These are phyloP conservation scores for Acer saccharum DNA, from an alignment of 345 rosid genomes.

Conservation along the genomic window DNA sequence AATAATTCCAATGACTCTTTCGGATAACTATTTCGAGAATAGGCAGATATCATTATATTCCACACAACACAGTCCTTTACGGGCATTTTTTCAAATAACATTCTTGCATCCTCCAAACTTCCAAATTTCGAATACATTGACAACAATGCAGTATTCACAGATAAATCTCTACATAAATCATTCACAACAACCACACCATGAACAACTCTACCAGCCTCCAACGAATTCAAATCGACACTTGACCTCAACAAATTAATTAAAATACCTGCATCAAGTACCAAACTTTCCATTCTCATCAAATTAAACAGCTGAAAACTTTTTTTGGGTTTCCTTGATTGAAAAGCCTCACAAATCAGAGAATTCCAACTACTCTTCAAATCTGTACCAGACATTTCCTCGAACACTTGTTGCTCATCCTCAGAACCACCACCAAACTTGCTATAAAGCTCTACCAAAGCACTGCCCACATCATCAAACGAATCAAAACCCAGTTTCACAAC, in stretches of 20 bases:
- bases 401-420: not conserved
- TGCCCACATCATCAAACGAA: conserved; percentile 30
- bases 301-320: conserved; percentile 25
- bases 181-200: conserved; percentile 34
- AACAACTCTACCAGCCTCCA: conserved; percentile 31
- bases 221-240: conserved; percentile 33
- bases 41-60: conserved; percentile 53
- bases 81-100: conserved; percentile 42
- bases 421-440: conserved; percentile 6
- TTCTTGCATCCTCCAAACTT: conserved; percentile 30
- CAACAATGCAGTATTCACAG: conserved; percentile 43
- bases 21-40: conserved; percentile 35
- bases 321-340: conserved; percentile 17
- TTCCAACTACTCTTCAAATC: conserved; percentile 23
- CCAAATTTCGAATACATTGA: conserved; percentile 45
- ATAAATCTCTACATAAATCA: conserved; percentile 27
- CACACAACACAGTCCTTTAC: conserved; percentile 48
- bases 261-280: conserved; percentile 14
- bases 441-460: conserved; percentile 30
- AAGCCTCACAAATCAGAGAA: conserved; percentile 25
- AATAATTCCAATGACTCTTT: conserved; percentile 33
- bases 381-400: conserved; percentile 11
- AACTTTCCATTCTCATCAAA: conserved; percentile 31
- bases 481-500: conserved; percentile 47
- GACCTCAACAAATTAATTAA: conserved; percentile 38